Conservation (phyloP, 345 rosid species). For the Eucalyptus viminalis region DNA sequence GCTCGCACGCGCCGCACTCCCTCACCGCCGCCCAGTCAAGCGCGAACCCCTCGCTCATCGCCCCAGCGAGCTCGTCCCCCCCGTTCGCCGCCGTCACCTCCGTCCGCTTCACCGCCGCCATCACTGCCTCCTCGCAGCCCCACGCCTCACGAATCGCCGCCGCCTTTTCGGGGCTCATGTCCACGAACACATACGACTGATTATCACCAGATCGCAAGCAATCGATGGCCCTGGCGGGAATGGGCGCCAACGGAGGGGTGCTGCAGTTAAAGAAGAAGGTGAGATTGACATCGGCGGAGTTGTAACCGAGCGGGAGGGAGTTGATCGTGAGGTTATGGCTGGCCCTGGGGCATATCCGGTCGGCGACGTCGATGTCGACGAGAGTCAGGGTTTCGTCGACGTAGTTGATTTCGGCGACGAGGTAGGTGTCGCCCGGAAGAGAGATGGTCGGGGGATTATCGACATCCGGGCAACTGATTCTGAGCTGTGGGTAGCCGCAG, state of each 20-base stretch:
- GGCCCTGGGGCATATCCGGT: background rate
- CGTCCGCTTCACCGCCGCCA: background rate
- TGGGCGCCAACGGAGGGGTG: background rate
- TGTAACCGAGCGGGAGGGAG: background rate
- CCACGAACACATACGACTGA: background rate
- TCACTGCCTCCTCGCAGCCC: background rate
- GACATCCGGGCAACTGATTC: background rate
- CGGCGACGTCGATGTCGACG: background rate
- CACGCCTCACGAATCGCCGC: background rate
- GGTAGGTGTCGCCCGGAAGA: background rate
- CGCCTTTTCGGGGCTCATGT: background rate
- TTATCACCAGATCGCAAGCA: background rate
- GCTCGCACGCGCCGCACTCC: too few species aligned
- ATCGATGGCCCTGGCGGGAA: accelerated
- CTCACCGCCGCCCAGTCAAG: background rate
- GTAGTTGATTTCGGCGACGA: background rate
- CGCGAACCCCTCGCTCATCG: background rate
- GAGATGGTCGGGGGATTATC: background rate
- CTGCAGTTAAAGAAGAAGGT: background rate
- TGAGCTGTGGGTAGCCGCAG: background rate
- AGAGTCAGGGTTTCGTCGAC: background rate
- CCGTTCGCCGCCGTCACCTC: background rate
- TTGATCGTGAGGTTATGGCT: constrained; percentile 5
- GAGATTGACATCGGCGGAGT: background rate
- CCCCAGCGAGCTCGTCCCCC: background rate